Evolutionary conservation across 352 stramenopile genomes (phyloP).

Genomic region (Phytopythium ostracodes): DNA sequence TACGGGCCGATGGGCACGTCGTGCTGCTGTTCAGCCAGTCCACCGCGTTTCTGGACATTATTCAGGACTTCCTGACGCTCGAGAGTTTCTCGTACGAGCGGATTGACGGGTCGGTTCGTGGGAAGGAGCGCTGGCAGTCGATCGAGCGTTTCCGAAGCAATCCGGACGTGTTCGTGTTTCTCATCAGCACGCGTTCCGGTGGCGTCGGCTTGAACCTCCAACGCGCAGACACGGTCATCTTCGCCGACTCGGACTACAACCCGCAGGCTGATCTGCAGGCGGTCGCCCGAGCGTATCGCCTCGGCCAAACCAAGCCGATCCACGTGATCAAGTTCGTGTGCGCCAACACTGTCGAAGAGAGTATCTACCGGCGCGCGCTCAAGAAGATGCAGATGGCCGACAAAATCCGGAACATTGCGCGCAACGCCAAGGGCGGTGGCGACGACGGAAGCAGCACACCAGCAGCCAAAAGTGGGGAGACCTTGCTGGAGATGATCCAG

Average conservation of each 20-base stretch:
- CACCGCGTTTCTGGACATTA: slow-evolving; percentile 71
- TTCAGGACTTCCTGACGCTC: slow-evolving; percentile 76
- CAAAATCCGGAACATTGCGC: slow-evolving; percentile 65
- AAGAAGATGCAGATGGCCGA: slow-evolving; percentile 75
- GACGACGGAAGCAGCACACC: background rate
- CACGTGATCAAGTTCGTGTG: slow-evolving; percentile 78
- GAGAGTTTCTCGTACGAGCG: slow-evolving; percentile 75
- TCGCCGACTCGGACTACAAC: slow-evolving; percentile 79
- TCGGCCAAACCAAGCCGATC: slow-evolving; percentile 74
- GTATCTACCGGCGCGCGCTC: slow-evolving; percentile 65
- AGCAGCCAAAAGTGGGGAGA: slow-evolving; percentile 34
- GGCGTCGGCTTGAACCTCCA: slow-evolving; percentile 71
- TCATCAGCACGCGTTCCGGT: slow-evolving; percentile 72
- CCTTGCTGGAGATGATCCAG: slow-evolving; percentile 64
- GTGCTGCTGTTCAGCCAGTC: slow-evolving; percentile 82
- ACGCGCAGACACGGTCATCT: slow-evolving; percentile 81
- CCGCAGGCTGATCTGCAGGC: slow-evolving; percentile 70
- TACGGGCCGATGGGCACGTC: slow-evolving; percentile 81
- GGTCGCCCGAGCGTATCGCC: slow-evolving; percentile 59
- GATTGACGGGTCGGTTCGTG: slow-evolving; percentile 69
- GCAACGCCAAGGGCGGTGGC: slow-evolving; percentile 19
- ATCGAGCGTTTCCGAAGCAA: slow-evolving; percentile 85
- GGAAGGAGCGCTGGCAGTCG: slow-evolving; percentile 74
- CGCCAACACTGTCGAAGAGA: slow-evolving; percentile 74
- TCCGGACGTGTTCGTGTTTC: slow-evolving; percentile 85